Percentiles rank a stretch among this genome's conserved stretches.
Conservation (phyloP, 1,284 basidiomycete species). For the Cystodermella granulosa region DNA sequence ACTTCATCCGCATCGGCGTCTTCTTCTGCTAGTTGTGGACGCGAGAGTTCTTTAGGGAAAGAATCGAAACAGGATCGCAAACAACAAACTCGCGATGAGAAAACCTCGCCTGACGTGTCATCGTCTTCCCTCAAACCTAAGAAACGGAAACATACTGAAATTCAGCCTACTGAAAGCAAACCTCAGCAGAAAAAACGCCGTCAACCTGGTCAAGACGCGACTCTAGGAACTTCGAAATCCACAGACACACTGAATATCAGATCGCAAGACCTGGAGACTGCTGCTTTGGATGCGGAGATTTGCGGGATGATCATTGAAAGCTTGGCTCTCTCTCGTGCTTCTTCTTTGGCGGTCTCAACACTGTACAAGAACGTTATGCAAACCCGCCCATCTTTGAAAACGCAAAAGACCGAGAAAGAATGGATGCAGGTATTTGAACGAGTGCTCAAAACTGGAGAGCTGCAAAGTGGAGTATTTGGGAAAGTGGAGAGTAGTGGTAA, state of each 20-base stretch:
- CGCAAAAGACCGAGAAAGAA: slow-evolving; percentile 41
- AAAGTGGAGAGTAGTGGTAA: slow-evolving; percentile 63
- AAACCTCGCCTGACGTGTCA: too few species aligned
- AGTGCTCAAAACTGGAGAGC: slow-evolving; percentile 50
- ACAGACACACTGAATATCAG: too few species aligned
- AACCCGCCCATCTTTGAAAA: slow-evolving; percentile 50
- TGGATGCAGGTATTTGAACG: slow-evolving; percentile 49
- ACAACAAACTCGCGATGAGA: too few species aligned
- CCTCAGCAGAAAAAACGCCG: too few species aligned
- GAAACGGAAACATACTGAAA: too few species aligned
- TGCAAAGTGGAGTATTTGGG: slow-evolving; percentile 59
- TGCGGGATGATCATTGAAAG: slow-evolving; percentile 66
- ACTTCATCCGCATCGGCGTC: slow-evolving; percentile 9
- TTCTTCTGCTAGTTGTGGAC: too few species aligned
- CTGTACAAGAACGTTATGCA: slow-evolving; percentile 50
- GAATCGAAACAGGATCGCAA: too few species aligned
- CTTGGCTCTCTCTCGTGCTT: slow-evolving; percentile 67
- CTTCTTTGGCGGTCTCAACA: slow-evolving; percentile 55
- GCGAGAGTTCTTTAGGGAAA: too few species aligned
- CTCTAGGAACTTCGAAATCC: too few species aligned
- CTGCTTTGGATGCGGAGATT: slow-evolving; percentile 41
- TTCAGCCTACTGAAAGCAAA: too few species aligned
- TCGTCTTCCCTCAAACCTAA: too few species aligned
- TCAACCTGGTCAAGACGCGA: too few species aligned
- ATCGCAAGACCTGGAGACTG: slow-evolving; percentile 21